These are phyloP conservation scores for Angomonas ambiguus DNA, from an alignment of 208 protist species.

Conservation along the genomic window DNA sequence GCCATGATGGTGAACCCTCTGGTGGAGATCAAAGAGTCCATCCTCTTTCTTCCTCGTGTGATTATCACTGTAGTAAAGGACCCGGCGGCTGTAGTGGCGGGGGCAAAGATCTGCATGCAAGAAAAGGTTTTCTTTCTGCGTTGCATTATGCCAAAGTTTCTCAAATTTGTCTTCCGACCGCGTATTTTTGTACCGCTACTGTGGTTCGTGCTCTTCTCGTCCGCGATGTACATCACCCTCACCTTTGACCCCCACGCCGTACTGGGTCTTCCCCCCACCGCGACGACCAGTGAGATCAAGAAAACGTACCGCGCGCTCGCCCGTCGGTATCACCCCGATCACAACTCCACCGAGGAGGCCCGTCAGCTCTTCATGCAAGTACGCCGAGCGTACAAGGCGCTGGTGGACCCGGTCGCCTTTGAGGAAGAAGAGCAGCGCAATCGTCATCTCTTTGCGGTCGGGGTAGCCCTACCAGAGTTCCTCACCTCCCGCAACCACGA, in stretches of 20 bases:
- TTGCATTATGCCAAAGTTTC: slow-evolving; percentile 78
- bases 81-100: slow-evolving; percentile 47
- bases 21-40: slow-evolving; percentile 53
- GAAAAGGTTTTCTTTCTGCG: slow-evolving; percentile 82
- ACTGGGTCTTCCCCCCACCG: slow-evolving; percentile 46
- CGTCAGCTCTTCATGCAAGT: slow-evolving; percentile 85
- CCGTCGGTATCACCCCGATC: slow-evolving; percentile 87
- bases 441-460: slow-evolving; percentile 71
- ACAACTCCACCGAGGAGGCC: slow-evolving; percentile 85
- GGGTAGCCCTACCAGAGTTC: slow-evolving; percentile 84
- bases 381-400: slow-evolving; percentile 88
- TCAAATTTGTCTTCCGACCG: slow-evolving; percentile 81
- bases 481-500: slow-evolving; percentile 85
- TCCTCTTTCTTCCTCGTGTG: slow-evolving; percentile 59
- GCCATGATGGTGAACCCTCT: slow-evolving; percentile 42
- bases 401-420: slow-evolving; percentile 89
- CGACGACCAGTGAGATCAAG: slow-evolving; percentile 81
- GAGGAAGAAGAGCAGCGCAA: slow-evolving; percentile 83
- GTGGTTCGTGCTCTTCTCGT: slow-evolving; percentile 83
- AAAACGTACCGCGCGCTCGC: slow-evolving; percentile 81
- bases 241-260: slow-evolving; percentile 87
- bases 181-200: slow-evolving; percentile 74
- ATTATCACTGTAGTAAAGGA: slow-evolving; percentile 29
- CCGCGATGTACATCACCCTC: slow-evolving; percentile 82
- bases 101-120: slow-evolving; percentile 57